A percentile compares a stretch with the other conserved stretches of the same genome.
These are phyloP conservation scores for Ganoderma sp. DNA, from an alignment of 1,284 basidiomycete species.

Conservation along the genomic window DNA sequence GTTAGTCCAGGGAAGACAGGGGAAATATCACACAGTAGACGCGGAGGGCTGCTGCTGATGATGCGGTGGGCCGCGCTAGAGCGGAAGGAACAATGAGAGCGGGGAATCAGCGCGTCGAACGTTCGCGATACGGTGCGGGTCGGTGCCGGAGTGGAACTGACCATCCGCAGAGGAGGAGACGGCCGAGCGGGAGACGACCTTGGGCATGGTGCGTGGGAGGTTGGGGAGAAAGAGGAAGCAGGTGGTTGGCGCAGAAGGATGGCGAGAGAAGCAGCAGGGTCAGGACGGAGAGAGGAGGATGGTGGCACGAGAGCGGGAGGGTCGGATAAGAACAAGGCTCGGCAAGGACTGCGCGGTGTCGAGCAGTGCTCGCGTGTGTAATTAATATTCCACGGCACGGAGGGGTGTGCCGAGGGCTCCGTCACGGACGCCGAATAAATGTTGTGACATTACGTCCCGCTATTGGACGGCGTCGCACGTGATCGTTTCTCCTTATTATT, in stretches of 20 bases:
- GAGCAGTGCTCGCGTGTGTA: neutral
- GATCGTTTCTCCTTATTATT: conserved; percentile 34
- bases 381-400: neutral
- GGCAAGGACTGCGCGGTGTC: conserved; percentile 14
- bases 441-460: conserved; percentile 10
- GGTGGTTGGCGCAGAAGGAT: neutral
- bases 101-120: conserved; percentile 28
- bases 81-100: conserved; percentile 13
- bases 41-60: conserved; percentile 74
- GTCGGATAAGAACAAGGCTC: conserved; percentile 6
- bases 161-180: conserved; percentile 83
- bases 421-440: conserved; percentile 11
- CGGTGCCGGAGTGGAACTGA: conserved; percentile 41
- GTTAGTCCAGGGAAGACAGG: conserved; percentile 19
- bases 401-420: conserved; percentile 15
- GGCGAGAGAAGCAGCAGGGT: neutral
- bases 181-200: conserved; percentile 81
- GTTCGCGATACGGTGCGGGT: conserved; percentile 4
- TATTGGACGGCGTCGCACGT: conserved; percentile 18
- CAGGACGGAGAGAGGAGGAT: neutral
- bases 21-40: conserved; percentile 70
- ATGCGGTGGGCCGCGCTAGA: conserved; percentile 79
- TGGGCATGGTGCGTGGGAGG: conserved; percentile 59
- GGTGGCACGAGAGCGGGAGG: conserved; percentile 9
- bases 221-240: neutral